Base-by-base conservation (phyloP, 768 basidiomycete genomes). In the Mrakia blollopis region DNA sequence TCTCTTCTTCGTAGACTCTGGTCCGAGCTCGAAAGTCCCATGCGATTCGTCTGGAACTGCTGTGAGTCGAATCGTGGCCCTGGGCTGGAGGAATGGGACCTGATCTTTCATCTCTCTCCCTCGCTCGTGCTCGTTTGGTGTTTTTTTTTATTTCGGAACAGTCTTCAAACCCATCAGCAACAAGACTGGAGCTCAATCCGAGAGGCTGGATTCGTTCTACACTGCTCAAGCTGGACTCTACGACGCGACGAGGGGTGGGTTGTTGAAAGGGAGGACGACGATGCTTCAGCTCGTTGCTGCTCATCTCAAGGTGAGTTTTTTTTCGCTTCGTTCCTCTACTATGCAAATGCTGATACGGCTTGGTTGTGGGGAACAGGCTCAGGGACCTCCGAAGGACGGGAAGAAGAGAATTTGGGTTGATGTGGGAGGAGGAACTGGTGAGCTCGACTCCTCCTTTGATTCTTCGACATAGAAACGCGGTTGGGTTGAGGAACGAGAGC, bases 201-300 rank as follows among this genome's bases (percentile, higher is more conserved):
- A 82, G 18, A 78, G 82, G 7, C 80, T 85, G 4, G 81, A 84
- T 67, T 79, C 80, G 85, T 91, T 91, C 82, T 91, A 91, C 81
- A 81, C 85, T 67, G 88, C 89, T 10, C 91, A 91, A 81, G 90
- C 91, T 2, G 86, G 88, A 65, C 87, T 91, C 35, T 92, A 92
- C 81, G 91, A 92, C 84, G 83, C 84, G 57, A 92, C 91, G 1
- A 85, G 91, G 7, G 85, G 83, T 50, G 83, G 86, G 21, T 85
- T 92, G 0, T 85, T 92, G 2, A 87, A 89, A n/a, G 57, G 57
- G 28, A 57, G 57, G 30, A 87, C 89, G 80, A 91, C 90, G 23
- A 90, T 92, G 89, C 85, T 91, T 18, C 86, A 85, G 73, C 85
- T 92, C n/a, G 87, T 87, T 5, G 89, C 89, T 0, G 86, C 87